Conservation (phyloP, 2,329 filamentous ascomycete species). For the Stemphylium lycopersici region DNA sequence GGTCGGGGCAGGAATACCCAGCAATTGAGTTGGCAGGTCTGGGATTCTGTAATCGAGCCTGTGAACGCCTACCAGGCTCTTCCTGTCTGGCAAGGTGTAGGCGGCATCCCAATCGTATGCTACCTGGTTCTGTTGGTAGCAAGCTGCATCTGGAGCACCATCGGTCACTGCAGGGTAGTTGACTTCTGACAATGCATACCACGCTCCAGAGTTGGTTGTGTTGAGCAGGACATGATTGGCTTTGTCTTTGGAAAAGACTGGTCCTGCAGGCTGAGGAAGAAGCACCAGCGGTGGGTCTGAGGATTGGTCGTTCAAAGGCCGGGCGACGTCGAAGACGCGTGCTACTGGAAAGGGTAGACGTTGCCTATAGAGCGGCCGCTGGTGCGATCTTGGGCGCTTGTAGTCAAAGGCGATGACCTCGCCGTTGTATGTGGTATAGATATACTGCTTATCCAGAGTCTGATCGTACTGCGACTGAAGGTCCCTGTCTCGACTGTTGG, state of each 20-base stretch:
- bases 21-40: constrained; percentile 24
- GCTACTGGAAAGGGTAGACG: constrained; percentile 79
- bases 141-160: constrained; percentile 63
- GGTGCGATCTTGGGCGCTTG: constrained; percentile 51
- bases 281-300: constrained; percentile 79
- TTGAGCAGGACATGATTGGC: constrained; percentile 74
- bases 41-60: constrained; percentile 38
- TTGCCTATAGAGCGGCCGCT: constrained; percentile 52
- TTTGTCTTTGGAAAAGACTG: constrained; percentile 52
- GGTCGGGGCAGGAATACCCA: constrained; percentile 36
- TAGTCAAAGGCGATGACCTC: constrained; percentile 81
- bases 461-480: constrained; percentile 80
- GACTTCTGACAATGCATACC: constrained; percentile 90
- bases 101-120: constrained; percentile 35
- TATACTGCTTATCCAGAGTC: constrained; percentile 86
- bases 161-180: constrained; percentile 86
- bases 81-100: constrained; percentile 39
- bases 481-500: constrained; percentile 89
- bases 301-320: constrained; percentile 69
- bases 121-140: constrained; percentile 53
- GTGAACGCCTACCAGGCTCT: constrained; percentile 50
- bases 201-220: constrained; percentile 81
- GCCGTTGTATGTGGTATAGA: constrained; percentile 86
- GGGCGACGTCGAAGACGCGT: constrained; percentile 85
- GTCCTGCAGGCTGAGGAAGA: constrained; percentile 82